These are phyloP conservation scores for Hevea brasiliensis DNA, from an alignment of 345 rosid genomes.

Conservation along the genomic window DNA sequence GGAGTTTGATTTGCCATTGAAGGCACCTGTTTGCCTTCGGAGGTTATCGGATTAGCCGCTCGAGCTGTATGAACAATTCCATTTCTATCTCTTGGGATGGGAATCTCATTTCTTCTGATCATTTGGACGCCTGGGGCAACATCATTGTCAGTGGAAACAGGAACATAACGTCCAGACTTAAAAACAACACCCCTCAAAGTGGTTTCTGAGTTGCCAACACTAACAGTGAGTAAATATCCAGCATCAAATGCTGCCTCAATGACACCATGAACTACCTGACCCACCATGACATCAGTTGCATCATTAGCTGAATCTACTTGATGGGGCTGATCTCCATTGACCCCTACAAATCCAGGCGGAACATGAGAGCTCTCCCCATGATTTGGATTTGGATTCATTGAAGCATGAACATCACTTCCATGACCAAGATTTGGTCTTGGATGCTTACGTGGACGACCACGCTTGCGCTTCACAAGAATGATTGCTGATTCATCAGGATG, in stretches of 20 bases:
- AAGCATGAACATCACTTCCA: conserved; percentile 20
- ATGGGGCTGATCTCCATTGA: conserved; percentile 35
- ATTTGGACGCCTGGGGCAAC: conserved; percentile 70
- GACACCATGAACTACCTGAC: conserved; percentile 70
- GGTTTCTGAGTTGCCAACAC: conserved; percentile 55
- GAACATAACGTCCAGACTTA: conserved; percentile 64
- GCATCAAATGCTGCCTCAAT: conserved; percentile 72
- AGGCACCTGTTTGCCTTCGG: conserved; percentile 30
- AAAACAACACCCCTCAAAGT: conserved; percentile 78
- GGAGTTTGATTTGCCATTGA: conserved; percentile 31
- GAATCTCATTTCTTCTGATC: conserved; percentile 62
- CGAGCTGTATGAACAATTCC: conserved; percentile 22
- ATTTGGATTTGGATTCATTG: conserved; percentile 28
- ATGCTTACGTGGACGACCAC: conserved; percentile 85
- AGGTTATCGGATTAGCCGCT: conserved; percentile 23
- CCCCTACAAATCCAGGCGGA: conserved; percentile 35
- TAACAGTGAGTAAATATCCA: conserved; percentile 74
- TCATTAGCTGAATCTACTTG: conserved; percentile 30
- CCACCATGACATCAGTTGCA: conserved; percentile 50
- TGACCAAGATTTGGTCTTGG: conserved; percentile 32
- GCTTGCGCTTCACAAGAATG: conserved; percentile 59
- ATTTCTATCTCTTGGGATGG: conserved; percentile 42
- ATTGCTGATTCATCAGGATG: conserved; percentile 42
- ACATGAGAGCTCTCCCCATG: conserved; percentile 31
- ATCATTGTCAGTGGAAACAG: conserved; percentile 61